phyloP scores from a whole-genome alignment of 139 green algal species.

The Chlorella sp. region DNA sequence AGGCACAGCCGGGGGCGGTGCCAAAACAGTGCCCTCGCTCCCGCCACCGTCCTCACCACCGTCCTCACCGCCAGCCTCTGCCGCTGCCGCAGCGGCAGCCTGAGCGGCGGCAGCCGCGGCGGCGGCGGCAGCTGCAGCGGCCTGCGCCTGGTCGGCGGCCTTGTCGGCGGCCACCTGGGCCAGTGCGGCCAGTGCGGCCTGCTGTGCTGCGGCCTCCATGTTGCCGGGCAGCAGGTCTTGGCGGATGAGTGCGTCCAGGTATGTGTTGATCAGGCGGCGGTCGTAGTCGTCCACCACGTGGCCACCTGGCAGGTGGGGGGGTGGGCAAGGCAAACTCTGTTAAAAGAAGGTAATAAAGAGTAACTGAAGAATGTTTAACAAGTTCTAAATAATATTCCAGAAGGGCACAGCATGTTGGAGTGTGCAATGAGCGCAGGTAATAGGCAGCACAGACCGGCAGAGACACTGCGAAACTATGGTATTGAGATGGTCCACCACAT shows the following conservation, averaged over 20 bases:
- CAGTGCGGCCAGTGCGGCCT: not conserved
- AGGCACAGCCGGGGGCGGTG: not conserved
- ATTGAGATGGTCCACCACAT: constrained; percentile 96
- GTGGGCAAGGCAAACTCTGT: too few relatives aligned
- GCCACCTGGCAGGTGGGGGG: constrained; percentile 75
- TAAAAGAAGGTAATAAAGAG: too few relatives aligned
- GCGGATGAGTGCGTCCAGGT: constrained; percentile 83
- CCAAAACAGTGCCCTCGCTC: too few relatives aligned
- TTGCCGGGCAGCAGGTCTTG: constrained; percentile 77
- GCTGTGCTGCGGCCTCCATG: not conserved
- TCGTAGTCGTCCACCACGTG: constrained; percentile 96
- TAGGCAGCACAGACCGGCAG: too few relatives aligned
- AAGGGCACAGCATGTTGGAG: too few relatives aligned
- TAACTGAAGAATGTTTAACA: too few relatives aligned
- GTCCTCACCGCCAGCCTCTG: not conserved
- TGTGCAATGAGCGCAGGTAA: too few relatives aligned
- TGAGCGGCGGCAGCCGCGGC: not conserved
- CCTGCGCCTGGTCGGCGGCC: not conserved
- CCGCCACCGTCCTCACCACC: too few relatives aligned
- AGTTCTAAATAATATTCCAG: too few relatives aligned
- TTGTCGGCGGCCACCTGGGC: not conserved
- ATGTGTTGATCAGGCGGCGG: constrained; percentile 76
- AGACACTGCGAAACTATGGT: too few relatives aligned
- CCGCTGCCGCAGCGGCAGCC: not conserved
- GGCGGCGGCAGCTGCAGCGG: not conserved